Conservation (phyloP, 495 filamentous ascomycete genomes). For the Aspergillus ostianus region DNA sequence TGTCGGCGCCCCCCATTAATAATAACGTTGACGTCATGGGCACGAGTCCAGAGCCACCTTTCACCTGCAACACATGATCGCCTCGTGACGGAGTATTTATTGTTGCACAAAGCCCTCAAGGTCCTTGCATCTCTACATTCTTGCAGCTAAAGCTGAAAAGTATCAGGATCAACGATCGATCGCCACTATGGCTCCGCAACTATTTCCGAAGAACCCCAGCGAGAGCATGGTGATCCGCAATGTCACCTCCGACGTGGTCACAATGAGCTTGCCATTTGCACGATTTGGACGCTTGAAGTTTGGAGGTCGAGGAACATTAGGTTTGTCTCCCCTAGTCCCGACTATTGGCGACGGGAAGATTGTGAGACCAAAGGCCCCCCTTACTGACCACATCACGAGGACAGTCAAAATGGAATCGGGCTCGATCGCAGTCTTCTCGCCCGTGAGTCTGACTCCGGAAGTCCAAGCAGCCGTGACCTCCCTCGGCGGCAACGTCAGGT, state of each 20-base stretch:
- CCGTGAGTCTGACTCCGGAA: slow-evolving; percentile 75
- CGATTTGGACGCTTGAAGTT: slow-evolving; percentile 79
- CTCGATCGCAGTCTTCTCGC: slow-evolving; percentile 86
- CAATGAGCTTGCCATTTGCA: slow-evolving; percentile 78
- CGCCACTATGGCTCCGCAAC: slow-evolving; percentile 26
- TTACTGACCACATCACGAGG: slow-evolving; percentile 12
- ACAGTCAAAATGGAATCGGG: slow-evolving; percentile 74
- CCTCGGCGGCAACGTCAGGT: slow-evolving; percentile 71
- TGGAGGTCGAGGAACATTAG: slow-evolving; percentile 82
- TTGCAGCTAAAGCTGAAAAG: neutral
- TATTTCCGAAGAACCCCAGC: slow-evolving; percentile 64
- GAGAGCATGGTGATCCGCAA: slow-evolving; percentile 85
- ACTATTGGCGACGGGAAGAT: slow-evolving; percentile 10
- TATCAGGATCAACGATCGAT: neutral
- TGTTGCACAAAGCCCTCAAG: neutral
- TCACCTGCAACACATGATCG: neutral
- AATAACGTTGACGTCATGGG: neutral
- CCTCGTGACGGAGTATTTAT: neutral
- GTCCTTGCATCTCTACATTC: neutral
- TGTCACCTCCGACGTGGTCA: slow-evolving; percentile 75
- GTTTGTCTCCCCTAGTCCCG: slow-evolving; percentile 44
- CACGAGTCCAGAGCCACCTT: too few species aligned
- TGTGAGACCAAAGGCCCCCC: neutral
- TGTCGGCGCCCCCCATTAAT: too few species aligned
- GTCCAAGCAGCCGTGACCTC: slow-evolving; percentile 63